Evolutionary conservation across 2,329 filamentous ascomycete genomes (phyloP).

Genomic region (Aspergillus sp.): DNA sequence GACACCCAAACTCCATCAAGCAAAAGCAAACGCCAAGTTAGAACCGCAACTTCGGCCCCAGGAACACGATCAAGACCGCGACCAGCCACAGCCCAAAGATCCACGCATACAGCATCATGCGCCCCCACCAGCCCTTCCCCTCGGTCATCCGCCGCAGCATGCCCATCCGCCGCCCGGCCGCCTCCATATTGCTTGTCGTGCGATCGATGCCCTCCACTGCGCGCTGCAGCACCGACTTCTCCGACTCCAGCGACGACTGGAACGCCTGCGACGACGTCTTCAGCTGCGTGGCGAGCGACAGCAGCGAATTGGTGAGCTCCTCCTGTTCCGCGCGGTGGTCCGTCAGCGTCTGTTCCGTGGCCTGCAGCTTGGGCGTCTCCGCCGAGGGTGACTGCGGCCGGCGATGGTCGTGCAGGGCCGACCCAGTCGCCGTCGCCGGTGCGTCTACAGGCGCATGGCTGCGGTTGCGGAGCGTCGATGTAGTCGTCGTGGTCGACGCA

Average conservation of each 20-base stretch:
- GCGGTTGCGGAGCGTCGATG: slow-evolving; percentile 24
- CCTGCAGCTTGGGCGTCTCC: slow-evolving; percentile 27
- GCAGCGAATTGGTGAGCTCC: slow-evolving; percentile 74
- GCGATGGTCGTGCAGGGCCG: slow-evolving; percentile 5
- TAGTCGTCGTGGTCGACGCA: neutral
- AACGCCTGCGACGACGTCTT: slow-evolving; percentile 75
- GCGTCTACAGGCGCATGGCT: slow-evolving; percentile 15
- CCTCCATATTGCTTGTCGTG: slow-evolving; percentile 73
- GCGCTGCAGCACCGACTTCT: slow-evolving; percentile 68
- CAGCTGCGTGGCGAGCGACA: slow-evolving; percentile 73
- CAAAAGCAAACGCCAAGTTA: slow-evolving; percentile 36
- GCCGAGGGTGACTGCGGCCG: slow-evolving; percentile 2
- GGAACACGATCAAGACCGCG: slow-evolving; percentile 76
- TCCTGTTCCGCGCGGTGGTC: slow-evolving; percentile 82
- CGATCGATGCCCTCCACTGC: slow-evolving; percentile 75
- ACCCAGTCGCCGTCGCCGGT: slow-evolving; percentile 15
- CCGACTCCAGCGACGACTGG: slow-evolving; percentile 68
- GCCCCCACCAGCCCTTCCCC: slow-evolving; percentile 81
- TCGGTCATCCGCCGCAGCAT: slow-evolving; percentile 76
- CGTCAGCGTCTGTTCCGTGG: slow-evolving; percentile 70
- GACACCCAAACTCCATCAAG: slow-evolving; percentile 2
- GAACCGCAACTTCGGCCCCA: slow-evolving; percentile 84
- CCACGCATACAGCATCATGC: slow-evolving; percentile 79
- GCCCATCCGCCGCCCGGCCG: slow-evolving; percentile 74
- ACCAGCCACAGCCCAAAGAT: slow-evolving; percentile 80